phyloP scores from a whole-genome alignment of 768 basidiomycete genomes.

The Macrolepiota fuliginosa region DNA sequence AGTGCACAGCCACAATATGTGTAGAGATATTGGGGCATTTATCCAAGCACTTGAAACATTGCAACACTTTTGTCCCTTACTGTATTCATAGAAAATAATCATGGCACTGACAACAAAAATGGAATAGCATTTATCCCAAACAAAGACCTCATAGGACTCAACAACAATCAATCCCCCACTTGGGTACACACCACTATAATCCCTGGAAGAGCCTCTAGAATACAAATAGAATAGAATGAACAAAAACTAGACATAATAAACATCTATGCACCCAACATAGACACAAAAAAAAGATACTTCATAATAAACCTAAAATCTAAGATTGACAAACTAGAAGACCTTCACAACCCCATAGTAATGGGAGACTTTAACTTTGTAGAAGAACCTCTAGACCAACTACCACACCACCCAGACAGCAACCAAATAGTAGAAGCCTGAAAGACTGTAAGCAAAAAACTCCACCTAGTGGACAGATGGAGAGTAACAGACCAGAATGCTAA shows the following conservation, averaged over 20 bases:
- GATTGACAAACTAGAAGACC: not conserved
- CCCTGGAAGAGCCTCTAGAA: slow-evolving; percentile 20
- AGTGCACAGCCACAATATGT: no score
- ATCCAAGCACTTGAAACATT: no score
- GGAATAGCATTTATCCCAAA: slow-evolving; percentile 34
- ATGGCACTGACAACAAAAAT: slow-evolving; percentile 17
- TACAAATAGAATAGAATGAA: slow-evolving; percentile 17
- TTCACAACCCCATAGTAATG: slow-evolving; percentile 25
- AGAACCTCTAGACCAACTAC: slow-evolving; percentile 33
- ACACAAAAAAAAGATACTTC: slow-evolving; percentile 21
- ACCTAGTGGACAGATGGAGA: slow-evolving; percentile 32
- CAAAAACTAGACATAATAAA: slow-evolving; percentile 24
- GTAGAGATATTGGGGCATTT: no score
- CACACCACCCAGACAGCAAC: slow-evolving; percentile 13
- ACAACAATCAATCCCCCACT: not conserved
- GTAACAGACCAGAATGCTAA: slow-evolving; percentile 14
- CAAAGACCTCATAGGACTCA: slow-evolving; percentile 19
- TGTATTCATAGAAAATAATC: slow-evolving; percentile 1
- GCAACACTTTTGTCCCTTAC: no score
- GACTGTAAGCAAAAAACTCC: slow-evolving; percentile 15
- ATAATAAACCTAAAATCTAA: slow-evolving; percentile 17
- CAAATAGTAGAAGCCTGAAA: slow-evolving; percentile 12
- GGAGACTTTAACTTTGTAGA: slow-evolving; percentile 44
- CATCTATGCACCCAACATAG: slow-evolving; percentile 33
- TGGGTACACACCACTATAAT: slow-evolving; percentile 17